Conservation (phyloP, 2,329 filamentous ascomycete species). For the Lasiodiplodia hormozganensis region DNA sequence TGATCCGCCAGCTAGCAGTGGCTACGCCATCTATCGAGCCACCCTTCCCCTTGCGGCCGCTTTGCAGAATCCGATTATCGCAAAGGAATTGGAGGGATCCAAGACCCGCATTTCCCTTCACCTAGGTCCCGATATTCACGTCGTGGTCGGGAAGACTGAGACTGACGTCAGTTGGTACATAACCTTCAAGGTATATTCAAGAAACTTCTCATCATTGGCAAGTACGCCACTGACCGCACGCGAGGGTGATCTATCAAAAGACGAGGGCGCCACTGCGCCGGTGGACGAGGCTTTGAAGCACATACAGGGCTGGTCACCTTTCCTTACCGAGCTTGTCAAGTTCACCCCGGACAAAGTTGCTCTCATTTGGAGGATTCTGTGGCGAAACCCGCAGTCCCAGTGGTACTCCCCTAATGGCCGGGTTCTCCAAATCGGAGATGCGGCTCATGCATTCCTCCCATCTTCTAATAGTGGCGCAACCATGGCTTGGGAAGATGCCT, state of each 20-base stretch:
- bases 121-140: not conserved
- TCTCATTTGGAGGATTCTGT: slow-evolving; percentile 64
- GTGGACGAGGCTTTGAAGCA: not conserved
- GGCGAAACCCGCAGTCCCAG: slow-evolving; percentile 59
- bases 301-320: slow-evolving; percentile 43
- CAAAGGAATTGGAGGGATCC: not conserved
- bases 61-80: not conserved
- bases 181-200: not conserved
- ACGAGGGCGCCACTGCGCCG: not conserved
- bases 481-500: slow-evolving; percentile 60
- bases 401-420: slow-evolving; percentile 60
- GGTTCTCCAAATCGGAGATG: slow-evolving; percentile 61
- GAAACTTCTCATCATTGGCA: not conserved
- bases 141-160: not conserved
- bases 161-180: not conserved
- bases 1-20: not conserved
- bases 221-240: not conserved
- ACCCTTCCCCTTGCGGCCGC: not conserved
- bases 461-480: slow-evolving; percentile 62
- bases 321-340: slow-evolving; percentile 44
- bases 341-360: slow-evolving; percentile 44
- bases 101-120: not conserved
- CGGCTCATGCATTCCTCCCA: slow-evolving; percentile 62
- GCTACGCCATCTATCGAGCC: not conserved
- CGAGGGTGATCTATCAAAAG: not conserved